A percentile compares a stretch with the other conserved stretches of the same genome.
phyloP scores from a whole-genome alignment of 2,329 filamentous ascomycete genomes.

The Onygenales sp. region DNA sequence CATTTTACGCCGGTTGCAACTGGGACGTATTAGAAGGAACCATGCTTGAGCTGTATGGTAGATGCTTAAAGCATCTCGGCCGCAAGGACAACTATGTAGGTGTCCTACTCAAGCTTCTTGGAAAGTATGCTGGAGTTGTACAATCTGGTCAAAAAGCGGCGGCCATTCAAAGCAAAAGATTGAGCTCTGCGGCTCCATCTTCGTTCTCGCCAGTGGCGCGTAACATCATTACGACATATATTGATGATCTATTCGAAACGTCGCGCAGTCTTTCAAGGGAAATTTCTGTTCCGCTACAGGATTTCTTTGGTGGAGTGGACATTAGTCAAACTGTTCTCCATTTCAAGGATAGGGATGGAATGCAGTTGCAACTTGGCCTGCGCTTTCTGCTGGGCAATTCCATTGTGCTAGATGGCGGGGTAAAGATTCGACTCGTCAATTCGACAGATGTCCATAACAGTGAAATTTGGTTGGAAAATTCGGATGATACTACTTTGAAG shows the following conservation, averaged over 20 bases:
- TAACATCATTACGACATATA: slow-evolving; percentile 22
- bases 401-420: slow-evolving; percentile 52
- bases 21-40: slow-evolving; percentile 75
- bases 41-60: slow-evolving; percentile 76
- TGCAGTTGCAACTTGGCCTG: slow-evolving; percentile 59
- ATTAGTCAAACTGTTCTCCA: slow-evolving; percentile 62
- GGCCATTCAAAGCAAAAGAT: background rate
- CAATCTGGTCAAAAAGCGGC: slow-evolving; percentile 24
- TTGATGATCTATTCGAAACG: slow-evolving; percentile 36
- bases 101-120: slow-evolving; percentile 58
- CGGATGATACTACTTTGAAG: slow-evolving; percentile 38
- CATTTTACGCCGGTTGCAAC: slow-evolving; percentile 65
- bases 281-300: slow-evolving; percentile 56
- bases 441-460: slow-evolving; percentile 46
- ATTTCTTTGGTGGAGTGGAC: slow-evolving; percentile 63
- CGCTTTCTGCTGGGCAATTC: slow-evolving; percentile 63
- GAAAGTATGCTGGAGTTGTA: slow-evolving; percentile 26
- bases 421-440: slow-evolving; percentile 55
- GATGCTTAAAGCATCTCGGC: slow-evolving; percentile 68
- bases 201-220: slow-evolving; percentile 14
- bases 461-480: slow-evolving; percentile 57
- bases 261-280: slow-evolving; percentile 48
- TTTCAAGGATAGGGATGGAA: slow-evolving; percentile 62
- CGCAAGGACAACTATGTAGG: slow-evolving; percentile 70
- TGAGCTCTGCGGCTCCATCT: slow-evolving; percentile 17